phyloP scores from a whole-genome alignment of 2,329 filamentous ascomycete species.

The Aureobasidium sp. region DNA sequence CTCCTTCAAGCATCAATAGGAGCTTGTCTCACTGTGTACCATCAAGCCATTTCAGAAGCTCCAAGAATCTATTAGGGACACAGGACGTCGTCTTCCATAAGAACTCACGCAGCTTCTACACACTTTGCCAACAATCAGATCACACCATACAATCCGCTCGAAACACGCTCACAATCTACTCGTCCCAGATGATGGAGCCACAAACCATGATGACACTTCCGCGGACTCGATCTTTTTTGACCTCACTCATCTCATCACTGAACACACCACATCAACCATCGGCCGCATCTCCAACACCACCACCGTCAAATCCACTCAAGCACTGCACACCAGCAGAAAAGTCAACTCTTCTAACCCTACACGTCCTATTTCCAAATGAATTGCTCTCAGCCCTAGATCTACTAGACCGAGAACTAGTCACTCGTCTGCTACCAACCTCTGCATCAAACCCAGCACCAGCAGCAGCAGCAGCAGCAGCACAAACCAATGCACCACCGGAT shows the following conservation, averaged over 20 bases:
- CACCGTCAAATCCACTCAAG: slow-evolving; percentile 37
- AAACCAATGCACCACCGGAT: background rate
- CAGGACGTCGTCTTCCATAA: too few species aligned
- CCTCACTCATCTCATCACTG: slow-evolving; percentile 25
- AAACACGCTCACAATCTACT: too few species aligned
- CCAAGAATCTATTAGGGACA: too few species aligned
- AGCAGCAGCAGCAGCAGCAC: too few species aligned
- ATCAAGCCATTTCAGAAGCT: too few species aligned
- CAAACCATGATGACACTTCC: background rate
- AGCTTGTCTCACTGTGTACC: too few species aligned
- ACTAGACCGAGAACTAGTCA: slow-evolving; percentile 70
- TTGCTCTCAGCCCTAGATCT: slow-evolving; percentile 82
- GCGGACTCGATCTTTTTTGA: slow-evolving; percentile 21
- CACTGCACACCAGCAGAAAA: slow-evolving; percentile 25
- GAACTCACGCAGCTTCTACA: too few species aligned
- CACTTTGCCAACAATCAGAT: too few species aligned
- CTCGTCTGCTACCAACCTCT: slow-evolving; percentile 34
- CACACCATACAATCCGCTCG: too few species aligned
- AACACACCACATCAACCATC: background rate
- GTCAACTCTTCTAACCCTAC: slow-evolving; percentile 64
- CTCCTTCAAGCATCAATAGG: too few species aligned
- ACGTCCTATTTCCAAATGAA: slow-evolving; percentile 75
- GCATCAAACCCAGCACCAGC: background rate
- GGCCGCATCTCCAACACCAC: slow-evolving; percentile 17
- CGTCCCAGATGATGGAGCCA: too few species aligned